These are phyloP conservation scores for Lachancea sp. DNA, from an alignment of 805 yeast genomes.

Conservation along the genomic window DNA sequence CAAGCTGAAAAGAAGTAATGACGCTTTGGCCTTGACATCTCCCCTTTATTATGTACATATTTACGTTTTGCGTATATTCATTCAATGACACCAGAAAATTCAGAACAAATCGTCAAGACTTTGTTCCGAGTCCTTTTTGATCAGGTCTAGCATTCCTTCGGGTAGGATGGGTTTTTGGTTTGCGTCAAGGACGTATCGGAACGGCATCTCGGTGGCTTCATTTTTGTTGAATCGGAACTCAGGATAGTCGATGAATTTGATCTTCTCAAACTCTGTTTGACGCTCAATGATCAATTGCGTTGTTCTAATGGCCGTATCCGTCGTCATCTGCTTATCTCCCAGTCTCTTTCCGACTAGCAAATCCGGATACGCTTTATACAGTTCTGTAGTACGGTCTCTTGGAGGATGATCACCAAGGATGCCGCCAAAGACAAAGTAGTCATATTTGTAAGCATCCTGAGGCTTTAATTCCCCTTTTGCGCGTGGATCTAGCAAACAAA, in stretches of 20 bases:
- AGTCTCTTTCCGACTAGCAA: slow-evolving; percentile 74
- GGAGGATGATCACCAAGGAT: slow-evolving; percentile 90
- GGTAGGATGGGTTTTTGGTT: slow-evolving; percentile 78
- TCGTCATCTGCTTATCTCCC: slow-evolving; percentile 90
- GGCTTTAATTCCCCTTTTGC: slow-evolving; percentile 73
- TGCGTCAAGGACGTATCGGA: slow-evolving; percentile 69
- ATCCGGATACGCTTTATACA: slow-evolving; percentile 65
- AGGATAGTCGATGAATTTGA: slow-evolving; percentile 86
- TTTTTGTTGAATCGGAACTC: slow-evolving; percentile 81
- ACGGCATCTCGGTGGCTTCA: slow-evolving; percentile 97
- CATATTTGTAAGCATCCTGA: slow-evolving; percentile 56
- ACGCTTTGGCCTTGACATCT: not conserved
- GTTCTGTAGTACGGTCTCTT: slow-evolving; percentile 87
- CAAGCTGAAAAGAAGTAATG: slow-evolving; percentile 3
- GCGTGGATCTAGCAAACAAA: slow-evolving; percentile 85
- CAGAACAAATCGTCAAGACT: slow-evolving; percentile 58
- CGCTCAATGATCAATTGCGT: slow-evolving; percentile 73
- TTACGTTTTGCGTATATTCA: slow-evolving; percentile 1
- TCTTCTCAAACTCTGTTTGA: slow-evolving; percentile 54
- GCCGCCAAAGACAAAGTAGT: slow-evolving; percentile 93
- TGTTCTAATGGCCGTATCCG: slow-evolving; percentile 94
- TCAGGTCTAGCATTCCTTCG: slow-evolving; percentile 81
- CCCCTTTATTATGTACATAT: slow-evolving; percentile 1
- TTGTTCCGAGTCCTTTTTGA: slow-evolving; percentile 79
- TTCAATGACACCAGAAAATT: not conserved